Evolutionary conservation across 1,139 yeast species (phyloP).

Genomic region (Kluyveromyces sp.): DNA sequence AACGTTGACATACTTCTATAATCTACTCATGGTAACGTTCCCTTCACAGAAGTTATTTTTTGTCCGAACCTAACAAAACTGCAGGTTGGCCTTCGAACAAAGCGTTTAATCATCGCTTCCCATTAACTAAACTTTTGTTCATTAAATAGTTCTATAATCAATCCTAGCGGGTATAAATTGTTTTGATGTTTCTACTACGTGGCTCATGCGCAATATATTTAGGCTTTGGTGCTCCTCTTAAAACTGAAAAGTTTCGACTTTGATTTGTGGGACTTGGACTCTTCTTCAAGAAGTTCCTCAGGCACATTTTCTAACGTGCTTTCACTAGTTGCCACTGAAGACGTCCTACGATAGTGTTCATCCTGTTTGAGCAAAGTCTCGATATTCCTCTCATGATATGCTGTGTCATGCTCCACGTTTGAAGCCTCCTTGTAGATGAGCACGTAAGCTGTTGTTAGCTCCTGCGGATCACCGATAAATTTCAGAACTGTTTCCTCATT

Average conservation of each 20-base stretch:
- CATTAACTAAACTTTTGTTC: background rate
- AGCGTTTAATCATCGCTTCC: too few species aligned
- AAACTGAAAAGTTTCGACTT: constrained; percentile 21
- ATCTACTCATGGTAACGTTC: background rate
- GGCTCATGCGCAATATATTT: background rate
- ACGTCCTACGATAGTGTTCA: constrained; percentile 15
- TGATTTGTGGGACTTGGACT: constrained; percentile 6
- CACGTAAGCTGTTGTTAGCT: constrained; percentile 87
- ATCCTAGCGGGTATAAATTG: background rate
- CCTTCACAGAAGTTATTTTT: background rate
- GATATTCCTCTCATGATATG: constrained; percentile 21
- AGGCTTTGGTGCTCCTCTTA: constrained; percentile 7
- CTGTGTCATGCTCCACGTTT: background rate
- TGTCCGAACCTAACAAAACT: background rate
- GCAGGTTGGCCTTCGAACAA: too few species aligned
- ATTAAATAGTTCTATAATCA: background rate
- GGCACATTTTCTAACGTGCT: constrained; percentile 14
- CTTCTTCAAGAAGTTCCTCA: constrained; percentile 9
- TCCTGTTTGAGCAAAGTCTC: constrained; percentile 23
- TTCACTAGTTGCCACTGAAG: constrained; percentile 1
- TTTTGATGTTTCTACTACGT: background rate
- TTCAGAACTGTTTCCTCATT: constrained; percentile 77
- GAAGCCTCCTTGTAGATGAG: constrained; percentile 55
- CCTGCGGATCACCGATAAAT: constrained; percentile 85
- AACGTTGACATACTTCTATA: background rate